Evolutionary conservation across 2,329 filamentous ascomycete species (phyloP).

Genomic region (Sporothrix brunneoviolacea): DNA sequence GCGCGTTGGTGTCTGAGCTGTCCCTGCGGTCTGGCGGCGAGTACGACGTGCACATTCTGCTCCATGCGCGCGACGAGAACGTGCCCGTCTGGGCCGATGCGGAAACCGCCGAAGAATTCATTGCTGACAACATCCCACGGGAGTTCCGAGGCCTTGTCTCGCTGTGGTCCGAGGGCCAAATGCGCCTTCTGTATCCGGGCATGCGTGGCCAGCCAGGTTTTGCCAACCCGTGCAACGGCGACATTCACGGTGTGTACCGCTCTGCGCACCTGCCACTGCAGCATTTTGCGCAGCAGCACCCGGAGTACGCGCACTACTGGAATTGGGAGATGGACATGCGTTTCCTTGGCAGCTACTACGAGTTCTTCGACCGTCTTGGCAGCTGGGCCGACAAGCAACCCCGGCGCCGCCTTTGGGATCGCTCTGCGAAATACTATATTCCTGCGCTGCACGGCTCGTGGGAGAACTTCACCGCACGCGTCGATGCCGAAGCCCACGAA

Average conservation of each 20-base stretch:
- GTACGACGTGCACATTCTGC: slow-evolving; percentile 74
- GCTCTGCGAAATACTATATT: slow-evolving; percentile 69
- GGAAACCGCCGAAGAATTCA: slow-evolving; percentile 61
- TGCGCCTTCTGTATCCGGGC: slow-evolving; percentile 68
- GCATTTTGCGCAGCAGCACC: slow-evolving; percentile 56
- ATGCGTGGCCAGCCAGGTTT: slow-evolving; percentile 61
- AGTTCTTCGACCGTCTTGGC: slow-evolving; percentile 62
- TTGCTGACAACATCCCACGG: slow-evolving; percentile 59
- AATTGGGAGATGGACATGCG: slow-evolving; percentile 67
- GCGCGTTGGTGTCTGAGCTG: slow-evolving; percentile 73
- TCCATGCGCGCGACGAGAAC: slow-evolving; percentile 76
- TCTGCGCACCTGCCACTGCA: slow-evolving; percentile 57
- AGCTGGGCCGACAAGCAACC: slow-evolving; percentile 63
- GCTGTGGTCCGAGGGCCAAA: slow-evolving; percentile 79
- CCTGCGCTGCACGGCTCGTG: slow-evolving; percentile 62
- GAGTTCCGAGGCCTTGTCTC: slow-evolving; percentile 78
- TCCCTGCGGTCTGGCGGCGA: slow-evolving; percentile 72
- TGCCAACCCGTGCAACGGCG: slow-evolving; percentile 47
- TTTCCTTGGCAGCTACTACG: slow-evolving; percentile 60
- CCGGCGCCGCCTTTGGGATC: slow-evolving; percentile 69
- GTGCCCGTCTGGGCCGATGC: slow-evolving; percentile 77
- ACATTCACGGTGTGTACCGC: slow-evolving; percentile 64
- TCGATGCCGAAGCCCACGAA: slow-evolving; percentile 52
- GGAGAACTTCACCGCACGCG: slow-evolving; percentile 63
- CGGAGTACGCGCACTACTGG: slow-evolving; percentile 62